These are phyloP conservation scores for Termitomyces heimii DNA, from an alignment of 768 basidiomycete genomes.

Conservation along the genomic window DNA sequence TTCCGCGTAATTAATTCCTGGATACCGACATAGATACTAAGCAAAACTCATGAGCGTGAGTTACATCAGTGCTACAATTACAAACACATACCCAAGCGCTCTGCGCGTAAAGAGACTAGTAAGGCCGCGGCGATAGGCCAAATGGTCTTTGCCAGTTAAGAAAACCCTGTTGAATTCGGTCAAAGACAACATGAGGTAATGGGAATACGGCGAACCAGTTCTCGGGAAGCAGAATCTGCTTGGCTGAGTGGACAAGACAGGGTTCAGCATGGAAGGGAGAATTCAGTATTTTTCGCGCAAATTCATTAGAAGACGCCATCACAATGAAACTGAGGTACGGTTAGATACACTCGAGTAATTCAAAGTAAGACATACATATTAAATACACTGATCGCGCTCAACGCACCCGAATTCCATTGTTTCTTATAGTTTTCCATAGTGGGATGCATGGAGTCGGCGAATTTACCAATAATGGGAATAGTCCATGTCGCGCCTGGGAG, in stretches of 20 bases:
- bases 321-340: constrained; percentile 82
- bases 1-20: constrained; percentile 81
- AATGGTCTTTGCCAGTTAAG: constrained; percentile 87
- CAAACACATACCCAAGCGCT: constrained; percentile 65
- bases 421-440: constrained; percentile 88
- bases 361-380: constrained; percentile 68
- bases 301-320: constrained; percentile 93
- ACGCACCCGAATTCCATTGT: constrained; percentile 87
- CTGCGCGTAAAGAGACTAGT: constrained; percentile 93
- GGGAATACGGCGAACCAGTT: constrained; percentile 62
- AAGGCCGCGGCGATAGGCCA: constrained; percentile 88
- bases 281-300: constrained; percentile 92
- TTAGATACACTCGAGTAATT: background rate
- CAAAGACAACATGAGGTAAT: background rate
- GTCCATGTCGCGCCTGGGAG: constrained; percentile 90
- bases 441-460: constrained; percentile 87
- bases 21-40: constrained; percentile 74
- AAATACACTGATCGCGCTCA: constrained; percentile 92
- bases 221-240: constrained; percentile 74
- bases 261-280: constrained; percentile 91
- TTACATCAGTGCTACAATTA: background rate
- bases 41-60: background rate
- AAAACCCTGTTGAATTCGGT: constrained; percentile 69
- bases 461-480: constrained; percentile 96
- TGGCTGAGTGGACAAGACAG: constrained; percentile 89